Percentiles rank a stretch among this genome's conserved stretches.
Conservation (phyloP, 2,329 filamentous ascomycete species). For the Tothia fuscella region DNA sequence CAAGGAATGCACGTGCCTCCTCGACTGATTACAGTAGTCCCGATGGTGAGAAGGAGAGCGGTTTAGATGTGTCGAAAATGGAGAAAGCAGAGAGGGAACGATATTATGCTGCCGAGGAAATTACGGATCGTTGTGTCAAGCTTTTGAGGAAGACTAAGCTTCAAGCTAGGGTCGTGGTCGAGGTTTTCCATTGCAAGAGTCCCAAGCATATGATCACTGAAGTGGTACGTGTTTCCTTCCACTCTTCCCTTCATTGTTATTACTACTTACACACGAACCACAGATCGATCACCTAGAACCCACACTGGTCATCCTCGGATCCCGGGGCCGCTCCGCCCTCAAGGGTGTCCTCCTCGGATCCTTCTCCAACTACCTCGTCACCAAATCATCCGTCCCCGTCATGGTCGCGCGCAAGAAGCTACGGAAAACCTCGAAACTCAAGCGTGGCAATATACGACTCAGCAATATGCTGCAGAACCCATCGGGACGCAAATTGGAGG, state of each 20-base stretch:
- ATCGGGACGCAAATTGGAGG: neutral
- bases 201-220: constrained; percentile 93
- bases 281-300: constrained; percentile 82
- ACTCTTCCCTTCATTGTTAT: constrained; percentile 8
- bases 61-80: constrained; percentile 27
- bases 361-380: constrained; percentile 94
- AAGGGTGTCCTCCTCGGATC: constrained; percentile 93
- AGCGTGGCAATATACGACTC: constrained; percentile 52
- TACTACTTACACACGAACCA: constrained; percentile 8
- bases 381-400: constrained; percentile 90
- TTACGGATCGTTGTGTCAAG: constrained; percentile 74
- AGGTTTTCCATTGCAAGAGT: constrained; percentile 97
- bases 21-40: constrained; percentile 14
- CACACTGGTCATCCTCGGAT: constrained; percentile 86
- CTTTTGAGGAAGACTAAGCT: constrained; percentile 81
- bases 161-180: constrained; percentile 85
- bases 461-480: constrained; percentile 48
- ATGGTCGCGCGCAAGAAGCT: constrained; percentile 94
- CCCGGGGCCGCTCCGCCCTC: constrained; percentile 76
- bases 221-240: constrained; percentile 44
- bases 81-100: constrained; percentile 61
- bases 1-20: constrained; percentile 18
- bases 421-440: constrained; percentile 74
- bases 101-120: constrained; percentile 65
- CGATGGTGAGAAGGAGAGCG: neutral